Percentiles rank a stretch among this genome's conserved stretches.
These are phyloP conservation scores for Millerozyma miso DNA, from an alignment of 805 yeast species.

Conservation along the genomic window DNA sequence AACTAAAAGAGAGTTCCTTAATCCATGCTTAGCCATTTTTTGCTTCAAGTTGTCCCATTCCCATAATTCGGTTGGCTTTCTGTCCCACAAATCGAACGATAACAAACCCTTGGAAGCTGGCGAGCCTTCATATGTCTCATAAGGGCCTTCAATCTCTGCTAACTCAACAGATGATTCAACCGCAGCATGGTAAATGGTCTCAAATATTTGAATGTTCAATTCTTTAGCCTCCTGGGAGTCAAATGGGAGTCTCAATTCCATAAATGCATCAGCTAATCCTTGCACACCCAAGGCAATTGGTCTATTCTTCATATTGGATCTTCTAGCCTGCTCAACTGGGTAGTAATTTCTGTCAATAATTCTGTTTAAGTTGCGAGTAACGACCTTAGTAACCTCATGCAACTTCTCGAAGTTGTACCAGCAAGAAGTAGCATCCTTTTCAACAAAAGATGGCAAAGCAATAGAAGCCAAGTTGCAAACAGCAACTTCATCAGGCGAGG, in stretches of 20 bases:
- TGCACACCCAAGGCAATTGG: constrained; percentile 64
- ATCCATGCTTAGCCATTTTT: constrained; percentile 45
- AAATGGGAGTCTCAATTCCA: constrained; percentile 53
- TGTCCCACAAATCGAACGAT: constrained; percentile 56
- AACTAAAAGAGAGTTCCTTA: constrained; percentile 56
- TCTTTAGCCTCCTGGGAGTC: constrained; percentile 55
- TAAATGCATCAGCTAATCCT: constrained; percentile 58
- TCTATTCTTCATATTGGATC: constrained; percentile 53
- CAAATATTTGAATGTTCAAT: constrained; percentile 56
- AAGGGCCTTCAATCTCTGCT: constrained; percentile 48
- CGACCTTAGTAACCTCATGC: constrained; percentile 52
- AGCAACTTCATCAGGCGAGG: constrained; percentile 54
- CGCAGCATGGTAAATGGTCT: constrained; percentile 58
- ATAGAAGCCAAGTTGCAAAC: constrained; percentile 61
- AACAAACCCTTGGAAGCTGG: constrained; percentile 57
- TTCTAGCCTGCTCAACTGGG: constrained; percentile 52
- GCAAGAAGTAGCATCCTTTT: constrained; percentile 34
- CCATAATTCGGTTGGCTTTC: constrained; percentile 55
- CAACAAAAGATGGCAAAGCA: constrained; percentile 55
- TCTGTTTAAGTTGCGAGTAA: constrained; percentile 52
- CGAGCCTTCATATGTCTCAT: constrained; percentile 50
- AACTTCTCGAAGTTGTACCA: constrained; percentile 55
- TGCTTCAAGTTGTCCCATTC: constrained; percentile 56
- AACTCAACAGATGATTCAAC: constrained; percentile 55
- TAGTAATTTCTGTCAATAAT: constrained; percentile 54